Evolutionary conservation across 495 filamentous ascomycete species (phyloP), one percentile per base, ranked within the genome.

Genomic region (Apodospora peruviana): DNA sequence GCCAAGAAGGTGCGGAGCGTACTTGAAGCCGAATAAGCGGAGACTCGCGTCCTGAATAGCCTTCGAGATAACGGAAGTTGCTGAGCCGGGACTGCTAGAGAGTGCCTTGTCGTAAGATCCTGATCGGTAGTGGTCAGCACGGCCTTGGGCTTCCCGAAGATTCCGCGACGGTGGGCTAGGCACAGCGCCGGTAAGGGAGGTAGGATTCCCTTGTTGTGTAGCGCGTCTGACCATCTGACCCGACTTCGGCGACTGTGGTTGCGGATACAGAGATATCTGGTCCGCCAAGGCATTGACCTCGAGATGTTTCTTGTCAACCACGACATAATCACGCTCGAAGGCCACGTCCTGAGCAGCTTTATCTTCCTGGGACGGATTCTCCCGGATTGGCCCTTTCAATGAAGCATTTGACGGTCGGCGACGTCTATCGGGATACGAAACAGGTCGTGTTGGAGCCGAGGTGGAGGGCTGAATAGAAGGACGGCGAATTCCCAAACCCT

Each of bases 251-350:
- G 74, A 72, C 20, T 60, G 55, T 0, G 65, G 58, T 44, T 82
- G 75, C 43, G 84, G 77, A 49, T 87, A 88, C 40, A 88, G 82
- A 16, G 88, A 89, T 53, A 98, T 70, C 64, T 97, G 90, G 61
- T 98, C 93, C 8, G 93, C 93, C 61, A 98, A 88, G 3, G 93
- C 91, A 69, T 98, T 96, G 22, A 97, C 91, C 64, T 96, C 89
- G 3, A 97, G 90, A 7, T 85, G 84, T 43, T 84, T 84, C 71
- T 96, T 97, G 67, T 98, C 94, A 17, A 98, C 88, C 16, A 98
- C 69, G 27, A 98, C 91, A 55, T 96, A 98, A 56, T 96, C 93
- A 53, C 90, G 76, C 60, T 94, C 90, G 61, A 94, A 87, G 1
- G 87, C 88, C 4, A 93, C 81, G 47, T 94, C 91, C 55, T 95